phyloP scores from a whole-genome alignment of 129 eudicot genomes.

The Lactuca saligna region DNA sequence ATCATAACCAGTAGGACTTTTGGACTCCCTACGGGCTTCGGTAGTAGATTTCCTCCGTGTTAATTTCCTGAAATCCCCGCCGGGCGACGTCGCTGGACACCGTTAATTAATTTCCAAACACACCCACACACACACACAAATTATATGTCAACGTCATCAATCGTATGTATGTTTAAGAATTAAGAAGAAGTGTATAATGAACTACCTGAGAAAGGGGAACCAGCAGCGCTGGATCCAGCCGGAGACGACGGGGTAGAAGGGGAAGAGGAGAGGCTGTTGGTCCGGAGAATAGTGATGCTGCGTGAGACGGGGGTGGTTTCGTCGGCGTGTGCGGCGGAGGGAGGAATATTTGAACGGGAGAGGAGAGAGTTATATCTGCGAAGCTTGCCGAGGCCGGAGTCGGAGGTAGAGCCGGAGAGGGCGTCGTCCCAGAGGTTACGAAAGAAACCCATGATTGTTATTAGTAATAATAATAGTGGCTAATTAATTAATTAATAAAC shows the following conservation, averaged over 20 bases:
- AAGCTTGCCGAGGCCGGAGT: constrained; percentile 52
- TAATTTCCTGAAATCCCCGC: constrained; percentile 47
- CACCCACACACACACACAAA: neutral
- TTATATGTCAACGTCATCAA: neutral
- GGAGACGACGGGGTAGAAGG: constrained; percentile 59
- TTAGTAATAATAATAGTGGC: neutral
- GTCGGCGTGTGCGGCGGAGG: neutral
- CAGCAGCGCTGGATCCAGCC: constrained; percentile 45
- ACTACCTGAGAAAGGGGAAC: constrained; percentile 66
- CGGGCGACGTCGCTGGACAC: constrained; percentile 40
- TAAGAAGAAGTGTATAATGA: neutral
- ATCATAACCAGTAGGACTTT: constrained; percentile 55
- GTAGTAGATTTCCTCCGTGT: constrained; percentile 45
- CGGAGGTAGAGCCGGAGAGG: constrained; percentile 64
- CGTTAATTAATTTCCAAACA: neutral
- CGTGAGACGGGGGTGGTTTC: constrained; percentile 47
- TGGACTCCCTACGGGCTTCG: constrained; percentile 29
- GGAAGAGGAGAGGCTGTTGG: constrained; percentile 29
- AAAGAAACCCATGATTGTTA: constrained; percentile 62
- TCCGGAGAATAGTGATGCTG: constrained; percentile 48
- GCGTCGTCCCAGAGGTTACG: constrained; percentile 85
- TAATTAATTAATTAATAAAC: neutral
- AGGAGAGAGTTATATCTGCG: constrained; percentile 60
- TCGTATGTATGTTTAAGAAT: neutral
- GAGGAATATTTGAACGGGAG: constrained; percentile 20